phyloP scores from a whole-genome alignment of 1,139 yeast genomes.

The Geotrichum fermentans region DNA sequence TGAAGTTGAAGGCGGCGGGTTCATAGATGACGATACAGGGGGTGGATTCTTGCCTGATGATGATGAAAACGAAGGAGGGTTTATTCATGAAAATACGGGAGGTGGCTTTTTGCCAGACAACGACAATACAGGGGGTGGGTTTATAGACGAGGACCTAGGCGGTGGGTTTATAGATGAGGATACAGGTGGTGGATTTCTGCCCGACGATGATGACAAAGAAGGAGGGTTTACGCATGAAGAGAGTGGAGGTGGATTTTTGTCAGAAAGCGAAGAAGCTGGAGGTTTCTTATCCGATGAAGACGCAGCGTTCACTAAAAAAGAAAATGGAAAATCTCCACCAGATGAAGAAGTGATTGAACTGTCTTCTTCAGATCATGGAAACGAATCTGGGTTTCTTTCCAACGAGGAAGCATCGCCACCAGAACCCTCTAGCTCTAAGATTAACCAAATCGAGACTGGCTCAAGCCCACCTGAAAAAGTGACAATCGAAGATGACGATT shows the following conservation, averaged over 20 bases:
- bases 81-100: background rate
- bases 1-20: conserved; percentile 15
- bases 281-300: too few relatives aligned
- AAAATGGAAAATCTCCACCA: too few relatives aligned
- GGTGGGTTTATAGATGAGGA: conserved; percentile 19
- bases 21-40: conserved; percentile 1
- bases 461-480: too few relatives aligned
- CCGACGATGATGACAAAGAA: conserved; percentile 17
- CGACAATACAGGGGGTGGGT: background rate
- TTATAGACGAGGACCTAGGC: background rate
- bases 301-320: background rate
- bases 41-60: conserved; percentile 22
- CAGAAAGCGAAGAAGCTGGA: too few relatives aligned
- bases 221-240: background rate
- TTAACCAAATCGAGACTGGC: too few relatives aligned
- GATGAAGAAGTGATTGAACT: too few relatives aligned
- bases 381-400: too few relatives aligned
- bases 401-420: background rate
- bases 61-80: conserved; percentile 10
- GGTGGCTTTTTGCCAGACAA: background rate
- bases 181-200: conserved; percentile 3
- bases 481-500: background rate
- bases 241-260: background rate
- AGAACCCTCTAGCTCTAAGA: background rate
- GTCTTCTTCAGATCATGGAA: too few relatives aligned